Percentiles rank a stretch among this genome's conserved stretches.
These are phyloP conservation scores for Trametes pubescens DNA, from an alignment of 1,284 basidiomycete genomes.

Conservation along the genomic window DNA sequence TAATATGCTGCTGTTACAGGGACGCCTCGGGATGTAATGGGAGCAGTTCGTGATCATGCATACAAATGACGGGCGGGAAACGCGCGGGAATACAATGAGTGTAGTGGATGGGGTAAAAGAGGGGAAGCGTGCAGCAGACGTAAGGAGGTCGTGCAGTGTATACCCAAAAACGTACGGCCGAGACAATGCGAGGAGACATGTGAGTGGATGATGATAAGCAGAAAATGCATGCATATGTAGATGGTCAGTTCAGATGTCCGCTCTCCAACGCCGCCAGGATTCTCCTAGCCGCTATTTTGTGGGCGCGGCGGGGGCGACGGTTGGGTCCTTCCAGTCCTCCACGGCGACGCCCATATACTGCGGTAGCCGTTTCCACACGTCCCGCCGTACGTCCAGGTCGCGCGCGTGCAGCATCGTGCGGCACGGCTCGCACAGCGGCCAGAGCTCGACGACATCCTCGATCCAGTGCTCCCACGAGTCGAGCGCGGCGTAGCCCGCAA, in stretches of 20 bases:
- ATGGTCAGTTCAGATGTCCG: neutral
- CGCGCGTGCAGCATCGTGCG: constrained; percentile 33
- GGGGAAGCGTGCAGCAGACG: neutral
- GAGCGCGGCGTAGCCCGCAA: constrained; percentile 33
- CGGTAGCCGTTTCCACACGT: constrained; percentile 32
- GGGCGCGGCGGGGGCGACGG: constrained; percentile 10
- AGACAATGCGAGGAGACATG: constrained; percentile 1
- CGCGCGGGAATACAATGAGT: constrained; percentile 5
- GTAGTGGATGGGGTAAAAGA: neutral
- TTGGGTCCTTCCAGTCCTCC: constrained; percentile 34
- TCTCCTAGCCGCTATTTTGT: constrained; percentile 1
- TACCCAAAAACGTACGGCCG: neutral
- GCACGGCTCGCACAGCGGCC: constrained; percentile 35
- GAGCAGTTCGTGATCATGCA: constrained; percentile 12
- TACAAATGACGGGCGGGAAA: constrained; percentile 3
- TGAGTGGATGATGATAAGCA: constrained; percentile 1
- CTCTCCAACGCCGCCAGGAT: neutral
- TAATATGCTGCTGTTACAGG: constrained; percentile 20
- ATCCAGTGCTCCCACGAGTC: constrained; percentile 37
- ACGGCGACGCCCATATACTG: constrained; percentile 31
- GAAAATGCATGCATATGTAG: constrained; percentile 13
- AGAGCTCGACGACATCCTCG: constrained; percentile 35
- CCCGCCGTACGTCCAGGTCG: constrained; percentile 30
- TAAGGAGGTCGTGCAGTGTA: neutral
- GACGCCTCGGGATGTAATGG: constrained; percentile 9